These are phyloP conservation scores for Adansonia gregorii DNA, from an alignment of 441 rosid genomes.

Conservation along the genomic window DNA sequence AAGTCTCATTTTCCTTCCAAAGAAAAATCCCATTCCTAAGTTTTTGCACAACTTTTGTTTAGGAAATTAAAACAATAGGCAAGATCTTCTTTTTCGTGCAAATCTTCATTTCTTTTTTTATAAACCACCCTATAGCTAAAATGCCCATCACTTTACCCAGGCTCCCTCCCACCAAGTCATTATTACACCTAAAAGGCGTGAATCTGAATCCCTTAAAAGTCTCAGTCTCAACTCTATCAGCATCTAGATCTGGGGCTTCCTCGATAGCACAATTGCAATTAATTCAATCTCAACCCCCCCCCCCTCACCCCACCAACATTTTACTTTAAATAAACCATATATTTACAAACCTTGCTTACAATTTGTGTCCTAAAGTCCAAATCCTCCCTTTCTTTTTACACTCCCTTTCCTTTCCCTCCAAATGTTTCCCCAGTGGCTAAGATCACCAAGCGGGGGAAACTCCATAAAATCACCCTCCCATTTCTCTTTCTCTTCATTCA, in stretches of 20 bases:
- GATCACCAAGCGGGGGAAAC: conserved; percentile 37
- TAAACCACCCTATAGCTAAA: background rate
- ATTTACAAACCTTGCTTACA: background rate
- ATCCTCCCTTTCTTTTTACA: background rate
- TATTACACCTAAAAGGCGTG: background rate
- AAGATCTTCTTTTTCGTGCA: background rate
- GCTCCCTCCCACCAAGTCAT: background rate
- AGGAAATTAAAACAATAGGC: background rate
- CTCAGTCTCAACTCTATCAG: background rate
- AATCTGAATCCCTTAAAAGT: background rate
- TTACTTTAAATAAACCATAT: background rate
- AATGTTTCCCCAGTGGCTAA: conserved; percentile 69
- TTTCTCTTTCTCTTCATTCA: conserved; percentile 70
- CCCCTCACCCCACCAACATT: no score
- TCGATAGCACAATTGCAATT: background rate
- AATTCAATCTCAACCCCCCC: background rate
- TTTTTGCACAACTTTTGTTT: background rate
- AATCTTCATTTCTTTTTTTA: background rate
- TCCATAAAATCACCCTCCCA: conserved; percentile 32
- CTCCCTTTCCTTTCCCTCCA: background rate
- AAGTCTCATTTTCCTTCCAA: background rate
- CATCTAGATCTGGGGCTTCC: conserved; percentile 9
- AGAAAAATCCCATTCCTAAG: background rate
- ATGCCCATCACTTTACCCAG: background rate
- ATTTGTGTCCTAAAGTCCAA: background rate